Percentiles rank a stretch among this genome's conserved stretches.
phyloP scores from a whole-genome alignment of 2,329 filamentous ascomycete genomes.

The Xylariaceae sp. region DNA sequence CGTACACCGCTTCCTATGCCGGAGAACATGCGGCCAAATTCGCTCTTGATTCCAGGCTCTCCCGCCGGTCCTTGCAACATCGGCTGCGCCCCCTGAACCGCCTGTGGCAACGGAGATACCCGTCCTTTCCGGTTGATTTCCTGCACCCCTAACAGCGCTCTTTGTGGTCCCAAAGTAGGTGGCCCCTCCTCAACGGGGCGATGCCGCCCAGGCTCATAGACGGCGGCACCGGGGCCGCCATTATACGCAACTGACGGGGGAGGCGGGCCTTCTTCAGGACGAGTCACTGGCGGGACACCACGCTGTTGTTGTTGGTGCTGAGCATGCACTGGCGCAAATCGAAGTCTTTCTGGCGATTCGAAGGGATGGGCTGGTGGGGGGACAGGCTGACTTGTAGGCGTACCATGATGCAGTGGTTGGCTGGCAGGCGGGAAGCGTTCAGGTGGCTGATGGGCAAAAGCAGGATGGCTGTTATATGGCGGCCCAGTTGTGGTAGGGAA shows the following conservation, averaged over 20 bases:
- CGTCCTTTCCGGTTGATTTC: slow-evolving; percentile 76
- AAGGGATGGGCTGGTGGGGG: slow-evolving; percentile 34
- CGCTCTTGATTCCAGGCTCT: slow-evolving; percentile 87
- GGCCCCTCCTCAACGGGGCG: slow-evolving; percentile 48
- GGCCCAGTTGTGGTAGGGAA: slow-evolving; percentile 42
- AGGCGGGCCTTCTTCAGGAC: slow-evolving; percentile 44
- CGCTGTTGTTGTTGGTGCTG: slow-evolving; percentile 32
- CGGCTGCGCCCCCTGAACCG: slow-evolving; percentile 84
- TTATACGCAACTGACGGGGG: slow-evolving; percentile 48
- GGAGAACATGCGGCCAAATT: slow-evolving; percentile 91
- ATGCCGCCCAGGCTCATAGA: slow-evolving; percentile 40
- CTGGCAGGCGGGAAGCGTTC: slow-evolving; percentile 38
- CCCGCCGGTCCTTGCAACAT: slow-evolving; percentile 71
- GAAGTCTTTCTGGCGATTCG: slow-evolving; percentile 48
- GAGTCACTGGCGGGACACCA: slow-evolving; percentile 34
- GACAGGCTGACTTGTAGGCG: slow-evolving; percentile 27
- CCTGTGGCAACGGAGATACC: slow-evolving; percentile 83
- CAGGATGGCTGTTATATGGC: slow-evolving; percentile 34
- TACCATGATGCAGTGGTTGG: slow-evolving; percentile 31
- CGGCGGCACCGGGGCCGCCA: slow-evolving; percentile 36
- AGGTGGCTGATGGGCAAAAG: slow-evolving; percentile 34
- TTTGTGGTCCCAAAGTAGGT: slow-evolving; percentile 51
- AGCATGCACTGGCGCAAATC: slow-evolving; percentile 33
- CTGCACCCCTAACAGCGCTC: slow-evolving; percentile 71
- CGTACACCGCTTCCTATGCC: slow-evolving; percentile 66